Base-by-base conservation (phyloP, 2,329 filamentous ascomycete genomes). In the Paradendryphiella salina region DNA sequence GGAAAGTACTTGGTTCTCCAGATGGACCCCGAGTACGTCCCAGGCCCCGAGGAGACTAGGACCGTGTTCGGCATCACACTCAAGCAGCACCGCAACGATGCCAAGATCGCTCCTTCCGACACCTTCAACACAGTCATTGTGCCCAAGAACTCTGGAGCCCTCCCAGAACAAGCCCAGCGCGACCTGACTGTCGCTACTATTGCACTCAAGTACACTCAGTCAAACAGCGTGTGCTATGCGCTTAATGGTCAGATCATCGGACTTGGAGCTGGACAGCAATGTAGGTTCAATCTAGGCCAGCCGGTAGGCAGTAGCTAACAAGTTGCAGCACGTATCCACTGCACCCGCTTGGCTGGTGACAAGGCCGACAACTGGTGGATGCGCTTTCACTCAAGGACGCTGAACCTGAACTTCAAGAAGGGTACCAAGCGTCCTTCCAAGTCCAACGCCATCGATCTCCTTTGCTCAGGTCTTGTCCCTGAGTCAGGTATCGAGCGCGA, bases 301-400 rank as follows among this genome's bases (percentile, higher is more conserved):
- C 9, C 15, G 18, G 18, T 0, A 35, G 4, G 7, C 28, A 28
- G 2, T n/a, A 29, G 34, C 44, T 63, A 40, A 59, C 52, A 29
- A 13, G 1, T 5, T 20, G 31, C 20, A 73, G 70, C 90, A 56
- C 88, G 94, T 64, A 99, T 99, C 65, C 94, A 99, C 82, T 99
- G 94, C 84, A 99, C 94, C 34, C 88, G 94, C 61, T 85, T 99
- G 43, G 94, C 94, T 9, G 94, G 94, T 54, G 93, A 97, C 80
- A 99, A 99, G 82, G 90, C 92, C 40, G 94, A 99, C 77, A 96
- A 96, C 82, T 97, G 93, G 93, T 99, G 93, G 94, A 88, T 99
- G 82, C 89, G 94, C 68, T 97, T 97, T 85, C 89, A 96, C 80
- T 87, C 90, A 64, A 87, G 90, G 45, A 89, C 94, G 10, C 82